These are phyloP conservation scores for Leishmania major DNA, from an alignment of 208 protist species.

Conservation along the genomic window DNA sequence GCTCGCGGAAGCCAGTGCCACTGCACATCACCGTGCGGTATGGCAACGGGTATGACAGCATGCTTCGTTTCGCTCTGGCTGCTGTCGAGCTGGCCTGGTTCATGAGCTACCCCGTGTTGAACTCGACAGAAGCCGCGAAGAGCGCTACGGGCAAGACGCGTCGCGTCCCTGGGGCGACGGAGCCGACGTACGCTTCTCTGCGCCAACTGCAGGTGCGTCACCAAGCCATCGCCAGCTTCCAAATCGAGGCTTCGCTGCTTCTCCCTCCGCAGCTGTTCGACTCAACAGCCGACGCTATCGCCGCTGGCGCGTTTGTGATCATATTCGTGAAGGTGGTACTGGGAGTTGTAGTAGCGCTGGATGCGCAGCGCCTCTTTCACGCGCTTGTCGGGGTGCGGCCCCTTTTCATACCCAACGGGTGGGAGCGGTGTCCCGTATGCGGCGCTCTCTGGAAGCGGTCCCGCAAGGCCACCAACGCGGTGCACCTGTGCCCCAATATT, in stretches of 20 bases:
- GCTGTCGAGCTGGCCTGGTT: slow-evolving; percentile 57
- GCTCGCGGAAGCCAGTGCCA: slow-evolving; percentile 25
- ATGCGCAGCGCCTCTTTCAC: slow-evolving; percentile 66
- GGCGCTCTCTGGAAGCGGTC: slow-evolving; percentile 46
- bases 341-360: slow-evolving; percentile 39
- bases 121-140: slow-evolving; percentile 16
- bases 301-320: slow-evolving; percentile 21
- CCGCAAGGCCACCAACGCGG: slow-evolving; percentile 9
- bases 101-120: slow-evolving; percentile 37
- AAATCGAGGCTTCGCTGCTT: slow-evolving; percentile 30
- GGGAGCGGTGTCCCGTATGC: slow-evolving; percentile 68
- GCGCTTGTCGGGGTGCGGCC: slow-evolving; percentile 63
- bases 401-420: slow-evolving; percentile 58
- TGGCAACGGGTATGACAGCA: slow-evolving; percentile 58
- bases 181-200: slow-evolving; percentile 30
- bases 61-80: slow-evolving; percentile 43
- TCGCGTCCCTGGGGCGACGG: not conserved
- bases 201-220: slow-evolving; percentile 26
- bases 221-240: slow-evolving; percentile 33
- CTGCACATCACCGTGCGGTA: slow-evolving; percentile 42
- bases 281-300: slow-evolving; percentile 15
- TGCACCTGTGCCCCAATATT: slow-evolving; percentile 34
- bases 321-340: slow-evolving; percentile 48
- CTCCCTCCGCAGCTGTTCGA: slow-evolving; percentile 38
- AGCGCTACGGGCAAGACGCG: slow-evolving; percentile 5